phyloP scores from a whole-genome alignment of 169 alveolate genomes.

The Babesia caballi region DNA sequence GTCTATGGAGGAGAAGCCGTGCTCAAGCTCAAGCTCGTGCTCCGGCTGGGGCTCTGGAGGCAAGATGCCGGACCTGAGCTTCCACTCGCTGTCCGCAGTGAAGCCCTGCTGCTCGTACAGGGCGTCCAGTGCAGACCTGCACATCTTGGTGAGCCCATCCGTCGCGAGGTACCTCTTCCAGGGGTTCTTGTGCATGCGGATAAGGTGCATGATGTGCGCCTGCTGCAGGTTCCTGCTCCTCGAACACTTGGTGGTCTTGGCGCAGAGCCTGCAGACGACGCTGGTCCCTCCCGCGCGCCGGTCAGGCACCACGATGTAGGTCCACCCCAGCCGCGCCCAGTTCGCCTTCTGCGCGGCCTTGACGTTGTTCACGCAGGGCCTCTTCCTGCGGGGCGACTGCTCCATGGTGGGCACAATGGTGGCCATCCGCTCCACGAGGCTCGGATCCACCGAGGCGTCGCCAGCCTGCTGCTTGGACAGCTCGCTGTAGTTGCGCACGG shows the following conservation, averaged over 20 bases:
- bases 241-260: conserved; percentile 65
- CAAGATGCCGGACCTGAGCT: conserved; percentile 55
- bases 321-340: conserved; percentile 64
- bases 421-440: neutral
- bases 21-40: neutral
- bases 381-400: conserved; percentile 7
- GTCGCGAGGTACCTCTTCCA: conserved; percentile 61
- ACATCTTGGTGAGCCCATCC: conserved; percentile 68
- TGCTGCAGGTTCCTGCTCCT: conserved; percentile 65
- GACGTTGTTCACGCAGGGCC: conserved; percentile 20
- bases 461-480: conserved; percentile 27
- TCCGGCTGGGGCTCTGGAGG: conserved; percentile 55
- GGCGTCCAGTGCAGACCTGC: conserved; percentile 61
- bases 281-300: conserved; percentile 25
- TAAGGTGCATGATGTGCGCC: conserved; percentile 62
- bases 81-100: conserved; percentile 48
- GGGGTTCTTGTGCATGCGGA: conserved; percentile 70
- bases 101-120: conserved; percentile 54
- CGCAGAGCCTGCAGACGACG: conserved; percentile 60
- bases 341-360: conserved; percentile 50
- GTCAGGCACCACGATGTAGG: conserved; percentile 45
- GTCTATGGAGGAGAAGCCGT: too few relatives aligned
- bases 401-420: neutral
- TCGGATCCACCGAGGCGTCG: neutral
- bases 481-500: conserved; percentile 61